Evolutionary conservation across 2,329 filamentous ascomycete species (phyloP).

Genomic region (Venturia aucupariae): DNA sequence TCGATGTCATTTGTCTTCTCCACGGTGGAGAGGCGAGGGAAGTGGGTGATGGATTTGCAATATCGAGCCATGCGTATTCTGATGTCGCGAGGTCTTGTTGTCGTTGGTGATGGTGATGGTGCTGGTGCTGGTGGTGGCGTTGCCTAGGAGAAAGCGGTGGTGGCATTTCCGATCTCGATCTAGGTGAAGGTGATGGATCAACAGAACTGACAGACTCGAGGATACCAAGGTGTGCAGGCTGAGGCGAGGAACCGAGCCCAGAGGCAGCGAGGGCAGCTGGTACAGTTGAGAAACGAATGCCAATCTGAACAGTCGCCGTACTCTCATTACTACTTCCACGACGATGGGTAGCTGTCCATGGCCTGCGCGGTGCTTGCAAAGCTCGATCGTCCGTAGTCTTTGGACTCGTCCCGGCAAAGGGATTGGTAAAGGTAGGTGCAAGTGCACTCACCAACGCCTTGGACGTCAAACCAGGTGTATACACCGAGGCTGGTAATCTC

Average conservation of each 20-base stretch:
- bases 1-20: background rate
- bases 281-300: slow-evolving; percentile 43
- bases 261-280: slow-evolving; percentile 4
- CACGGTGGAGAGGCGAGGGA: background rate
- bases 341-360: slow-evolving; percentile 35
- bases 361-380: slow-evolving; percentile 25
- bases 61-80: slow-evolving; percentile 8
- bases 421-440: slow-evolving; percentile 3
- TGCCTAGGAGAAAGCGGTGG: background rate
- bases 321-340: slow-evolving; percentile 55
- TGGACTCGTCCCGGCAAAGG: slow-evolving; percentile 3
- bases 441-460: background rate
- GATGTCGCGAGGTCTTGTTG: background rate
- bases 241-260: background rate
- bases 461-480: slow-evolving; percentile 18
- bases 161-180: background rate
- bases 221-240: background rate
- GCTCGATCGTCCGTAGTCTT: slow-evolving; percentile 30
- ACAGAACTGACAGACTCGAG: slow-evolving; percentile 5
- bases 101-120: too few species aligned
- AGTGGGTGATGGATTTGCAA: too few species aligned
- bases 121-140: too few species aligned
- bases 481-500: slow-evolving; percentile 30
- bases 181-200: background rate
- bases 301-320: slow-evolving; percentile 62